Evolutionary conservation across 2,329 filamentous ascomycete genomes (phyloP), one percentile per base, ranked within the genome.

Genomic region (Cercospora zeae-maydis): DNA sequence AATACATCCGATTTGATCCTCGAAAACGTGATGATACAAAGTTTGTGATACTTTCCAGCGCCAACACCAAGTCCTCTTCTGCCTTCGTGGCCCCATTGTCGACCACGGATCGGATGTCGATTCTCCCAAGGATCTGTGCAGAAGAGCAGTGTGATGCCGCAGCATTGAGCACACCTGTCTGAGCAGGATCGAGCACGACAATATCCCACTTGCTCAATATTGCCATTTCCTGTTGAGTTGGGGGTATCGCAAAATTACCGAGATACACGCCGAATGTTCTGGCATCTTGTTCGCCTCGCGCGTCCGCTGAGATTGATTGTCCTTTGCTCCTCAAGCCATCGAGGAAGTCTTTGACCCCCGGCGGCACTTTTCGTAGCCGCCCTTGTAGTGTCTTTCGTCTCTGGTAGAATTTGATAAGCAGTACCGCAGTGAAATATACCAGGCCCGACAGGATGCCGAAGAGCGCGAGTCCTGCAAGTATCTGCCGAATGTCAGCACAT

Each of bases 1-100:
- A 72, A 21, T 74, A 77, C 61, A 34, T 70, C 73, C 51, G 75
- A 71, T 8, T 75, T 65, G 2, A 66, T 69, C 13, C 65, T 62
- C 39, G 39, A 53, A 75, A 64, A 3, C 60, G 59, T 16, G 62
- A 63, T 14, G 53, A 60, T 19, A 70, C 53, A 21, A 61, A 58
- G 4, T 63, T 52, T 16, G 59, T 55, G 7, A 70, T 30, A 11
- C 53, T 63, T 16, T 45, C 59, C 6, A 70, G 55, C 8, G 59
- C 56, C 31, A 56, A 21, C 14, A 57, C 39, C 9, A 37, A 27
- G 3, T 16, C 31, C 3, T n/a, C 36, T 33, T n/a, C 13, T 4
- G 11, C 37, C 27, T 8, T 52, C 31, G 33, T 56, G 51, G 24
- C 59, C 42, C 19, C 53, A 42, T 19, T 45, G 4, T 11, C 54